Conservation (phyloP, 2,329 filamentous ascomycete genomes). For the Paecilomyces sp. region DNA sequence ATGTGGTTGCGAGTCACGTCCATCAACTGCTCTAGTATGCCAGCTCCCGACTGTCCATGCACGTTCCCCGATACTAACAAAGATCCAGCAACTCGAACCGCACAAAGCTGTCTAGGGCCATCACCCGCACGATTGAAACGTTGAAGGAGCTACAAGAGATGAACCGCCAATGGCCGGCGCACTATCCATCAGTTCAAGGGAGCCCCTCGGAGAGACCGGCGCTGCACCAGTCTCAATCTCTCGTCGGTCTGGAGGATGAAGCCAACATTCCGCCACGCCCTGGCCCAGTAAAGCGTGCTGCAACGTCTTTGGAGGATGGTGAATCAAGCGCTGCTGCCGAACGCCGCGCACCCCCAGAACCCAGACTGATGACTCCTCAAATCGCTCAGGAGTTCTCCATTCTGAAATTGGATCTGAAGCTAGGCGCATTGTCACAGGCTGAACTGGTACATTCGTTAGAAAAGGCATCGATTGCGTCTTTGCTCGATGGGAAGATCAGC, state of each 20-base stretch:
- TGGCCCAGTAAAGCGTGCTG: slow-evolving; percentile 58
- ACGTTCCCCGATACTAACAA: slow-evolving; percentile 9
- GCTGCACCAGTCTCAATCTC: slow-evolving; percentile 28
- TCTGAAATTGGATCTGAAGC: slow-evolving; percentile 86
- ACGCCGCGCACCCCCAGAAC: slow-evolving; percentile 57
- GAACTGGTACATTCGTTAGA: slow-evolving; percentile 93
- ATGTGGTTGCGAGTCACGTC: slow-evolving; percentile 70
- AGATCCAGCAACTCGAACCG: slow-evolving; percentile 69
- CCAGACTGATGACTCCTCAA: slow-evolving; percentile 80
- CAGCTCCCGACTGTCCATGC: not conserved
- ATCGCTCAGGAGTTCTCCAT: slow-evolving; percentile 95
- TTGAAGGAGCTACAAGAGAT: slow-evolving; percentile 77
- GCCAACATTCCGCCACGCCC: slow-evolving; percentile 34
- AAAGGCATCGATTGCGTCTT: slow-evolving; percentile 79
- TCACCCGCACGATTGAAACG: slow-evolving; percentile 77
- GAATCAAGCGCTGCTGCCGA: slow-evolving; percentile 71
- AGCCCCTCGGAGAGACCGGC: slow-evolving; percentile 26
- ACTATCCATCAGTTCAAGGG: slow-evolving; percentile 65
- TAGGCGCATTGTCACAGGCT: slow-evolving; percentile 76
- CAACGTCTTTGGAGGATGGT: slow-evolving; percentile 60
- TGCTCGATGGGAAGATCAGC: slow-evolving; percentile 89
- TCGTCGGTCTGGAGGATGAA: slow-evolving; percentile 16
- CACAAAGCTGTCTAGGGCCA: slow-evolving; percentile 76
- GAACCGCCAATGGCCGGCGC: slow-evolving; percentile 87
- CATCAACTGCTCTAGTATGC: slow-evolving; percentile 78